Base-by-base conservation (phyloP, 805 yeast genomes). In the Cyberlindnera samutprakarnensis region DNA sequence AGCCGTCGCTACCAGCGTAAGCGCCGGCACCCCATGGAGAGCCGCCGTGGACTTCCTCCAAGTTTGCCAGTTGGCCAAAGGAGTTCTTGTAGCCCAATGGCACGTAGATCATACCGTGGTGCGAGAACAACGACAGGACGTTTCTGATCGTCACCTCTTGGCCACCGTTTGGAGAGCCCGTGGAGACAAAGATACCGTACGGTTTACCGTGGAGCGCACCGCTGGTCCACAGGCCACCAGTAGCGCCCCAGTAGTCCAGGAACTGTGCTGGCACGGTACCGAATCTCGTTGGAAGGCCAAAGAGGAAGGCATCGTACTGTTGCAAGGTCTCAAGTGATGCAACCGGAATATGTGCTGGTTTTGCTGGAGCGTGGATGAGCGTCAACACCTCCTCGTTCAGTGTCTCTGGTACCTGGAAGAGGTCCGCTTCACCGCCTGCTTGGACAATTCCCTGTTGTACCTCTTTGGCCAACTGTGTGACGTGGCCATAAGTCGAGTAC, bases 21-120 rank as follows among this genome's bases (percentile, higher is more conserved):
- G 83, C 62, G 44, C 94, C 94, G 24, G 94, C 78, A 54, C 94
- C 95, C 85, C 87, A 85, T 28, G 94, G 75, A 15, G 86, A 71
- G 31, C 81, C 81, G 41, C 94, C 94, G 51, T 80, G 92, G 27
- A 74, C 67, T 60, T 81, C 85, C 3, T 68, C 72, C 25, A 76
- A 47, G 56, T 66, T 65, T 23, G 81, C 58, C 37, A 78, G 47
- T 42, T 67, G 67, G 8, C 68, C 67, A 56, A 77, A 78, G 7
- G 69, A 63, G 36, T 64, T 55, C 35, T 64, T 68, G 59, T 75
- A 83, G 37, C 94, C 94, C 43, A 83, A 62, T 37, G 94, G 94
- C 31, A 83, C 72, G 54, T 56, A 83, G 32, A 77, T 68, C 61
- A 83, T 64, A 45, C 94, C 94, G 46, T 83, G 92, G 54, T 83